Percentiles rank a stretch among this genome's conserved stretches.
Evolutionary conservation across 208 protist species (phyloP).

Genomic region (Trypanosomatidae sp.): DNA sequence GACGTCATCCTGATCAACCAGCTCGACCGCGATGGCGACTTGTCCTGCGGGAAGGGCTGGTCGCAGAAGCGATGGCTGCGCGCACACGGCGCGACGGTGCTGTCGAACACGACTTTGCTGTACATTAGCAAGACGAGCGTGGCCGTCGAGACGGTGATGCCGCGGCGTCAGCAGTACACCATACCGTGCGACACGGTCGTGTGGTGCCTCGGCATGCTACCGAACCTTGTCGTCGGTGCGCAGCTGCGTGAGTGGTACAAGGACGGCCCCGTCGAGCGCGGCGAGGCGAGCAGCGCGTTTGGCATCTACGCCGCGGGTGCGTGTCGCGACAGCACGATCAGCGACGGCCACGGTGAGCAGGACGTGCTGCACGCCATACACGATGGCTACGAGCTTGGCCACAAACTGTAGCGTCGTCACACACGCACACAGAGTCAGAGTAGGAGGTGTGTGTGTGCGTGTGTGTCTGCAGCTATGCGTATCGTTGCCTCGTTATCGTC

Average conservation of each 20-base stretch:
- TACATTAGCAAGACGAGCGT: slow-evolving; percentile 52
- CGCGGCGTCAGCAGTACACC: slow-evolving; percentile 26
- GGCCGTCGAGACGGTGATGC: slow-evolving; percentile 41
- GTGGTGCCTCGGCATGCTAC: slow-evolving; percentile 73
- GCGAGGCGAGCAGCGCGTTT: slow-evolving; percentile 68
- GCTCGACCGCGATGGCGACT: slow-evolving; percentile 57
- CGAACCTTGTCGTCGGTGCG: slow-evolving; percentile 59
- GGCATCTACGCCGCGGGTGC: slow-evolving; percentile 63
- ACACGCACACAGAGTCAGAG: neutral
- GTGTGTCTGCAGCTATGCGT: neutral
- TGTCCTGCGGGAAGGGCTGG: slow-evolving; percentile 70
- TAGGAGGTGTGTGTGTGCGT: neutral
- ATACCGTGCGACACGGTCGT: slow-evolving; percentile 77
- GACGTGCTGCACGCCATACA: slow-evolving; percentile 73
- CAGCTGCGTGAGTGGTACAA: slow-evolving; percentile 85
- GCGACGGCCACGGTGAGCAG: slow-evolving; percentile 70
- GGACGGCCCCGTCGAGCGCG: slow-evolving; percentile 56
- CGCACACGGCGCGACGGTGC: slow-evolving; percentile 43
- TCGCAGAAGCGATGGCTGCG: slow-evolving; percentile 74
- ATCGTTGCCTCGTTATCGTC: neutral
- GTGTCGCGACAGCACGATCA: slow-evolving; percentile 59
- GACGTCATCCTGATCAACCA: slow-evolving; percentile 74
- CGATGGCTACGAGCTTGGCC: slow-evolving; percentile 76
- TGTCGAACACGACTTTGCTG: slow-evolving; percentile 53
- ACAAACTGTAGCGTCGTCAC: slow-evolving; percentile 12